phyloP scores from a whole-genome alignment of 78 protist genomes.

The Dictyostelium brefeldianum region DNA sequence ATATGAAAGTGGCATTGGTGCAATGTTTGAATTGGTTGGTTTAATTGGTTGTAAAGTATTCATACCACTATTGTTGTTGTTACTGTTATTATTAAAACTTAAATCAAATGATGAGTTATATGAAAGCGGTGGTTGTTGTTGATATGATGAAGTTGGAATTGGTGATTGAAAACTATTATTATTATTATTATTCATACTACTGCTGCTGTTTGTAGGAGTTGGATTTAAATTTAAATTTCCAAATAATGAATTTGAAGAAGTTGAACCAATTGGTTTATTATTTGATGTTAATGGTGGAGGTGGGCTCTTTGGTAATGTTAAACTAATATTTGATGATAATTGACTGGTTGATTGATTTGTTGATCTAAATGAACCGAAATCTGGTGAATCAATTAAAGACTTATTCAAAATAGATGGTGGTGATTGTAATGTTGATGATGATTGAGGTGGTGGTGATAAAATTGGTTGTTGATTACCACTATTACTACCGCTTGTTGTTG shows the following conservation, averaged over 20 bases:
- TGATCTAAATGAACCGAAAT: neutral
- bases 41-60: neutral
- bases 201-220: neutral
- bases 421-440: neutral
- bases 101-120: neutral
- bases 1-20: neutral
- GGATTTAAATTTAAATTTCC: neutral
- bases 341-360: neutral
- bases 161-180: neutral
- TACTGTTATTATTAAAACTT: neutral
- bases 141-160: neutral
- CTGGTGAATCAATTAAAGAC: neutral
- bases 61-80: neutral
- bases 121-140: conserved; percentile 13
- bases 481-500: neutral
- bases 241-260: conserved; percentile 15
- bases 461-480: neutral
- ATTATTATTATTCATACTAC: neutral
- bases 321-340: conserved; percentile 15
- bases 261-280: neutral
- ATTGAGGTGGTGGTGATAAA: neutral
- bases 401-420: neutral
- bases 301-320: conserved; percentile 7
- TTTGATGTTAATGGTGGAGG: neutral
- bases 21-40: conserved; percentile 10